A percentile compares a stretch with the other conserved stretches of the same genome.
Conservation (phyloP, 116 monocot species). For the Papilionanthe hybrid region DNA sequence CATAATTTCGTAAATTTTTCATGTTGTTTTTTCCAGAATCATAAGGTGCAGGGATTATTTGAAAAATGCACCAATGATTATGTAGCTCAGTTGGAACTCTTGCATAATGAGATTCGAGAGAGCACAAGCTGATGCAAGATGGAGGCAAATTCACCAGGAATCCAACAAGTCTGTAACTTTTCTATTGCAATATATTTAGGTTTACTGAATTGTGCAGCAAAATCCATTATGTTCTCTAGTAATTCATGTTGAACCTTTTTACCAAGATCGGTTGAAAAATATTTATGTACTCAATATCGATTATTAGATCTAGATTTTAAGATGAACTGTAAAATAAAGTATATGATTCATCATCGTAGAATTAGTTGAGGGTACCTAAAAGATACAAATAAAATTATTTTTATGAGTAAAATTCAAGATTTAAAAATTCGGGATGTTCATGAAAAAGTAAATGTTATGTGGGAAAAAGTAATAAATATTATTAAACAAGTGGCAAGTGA, state of each 20-base stretch:
- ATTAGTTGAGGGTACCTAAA: too few species aligned
- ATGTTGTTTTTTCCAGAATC: constrained; percentile 57
- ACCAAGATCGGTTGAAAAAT: background rate
- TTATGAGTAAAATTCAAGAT: too few species aligned
- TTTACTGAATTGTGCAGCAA: background rate
- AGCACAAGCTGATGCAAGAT: constrained; percentile 74
- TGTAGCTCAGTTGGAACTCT: constrained; percentile 64
- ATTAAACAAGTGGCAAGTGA: too few species aligned
- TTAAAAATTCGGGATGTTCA: too few species aligned
- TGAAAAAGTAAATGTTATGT: too few species aligned
- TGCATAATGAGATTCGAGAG: constrained; percentile 74
- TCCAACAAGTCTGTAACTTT: constrained; percentile 67
- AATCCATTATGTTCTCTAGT: background rate
- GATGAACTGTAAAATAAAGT: too few species aligned
- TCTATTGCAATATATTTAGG: background rate
- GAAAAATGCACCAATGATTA: constrained; percentile 89
- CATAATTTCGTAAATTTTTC: constrained; percentile 4
- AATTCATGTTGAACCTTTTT: background rate
- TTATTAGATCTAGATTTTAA: too few species aligned
- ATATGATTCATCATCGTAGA: too few species aligned
- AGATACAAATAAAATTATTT: too few species aligned
- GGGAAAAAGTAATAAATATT: too few species aligned
- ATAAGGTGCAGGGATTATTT: constrained; percentile 74
- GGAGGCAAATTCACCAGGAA: constrained; percentile 84
- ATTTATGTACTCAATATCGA: too few species aligned